phyloP scores from a whole-genome alignment of 768 basidiomycete genomes.

The Podaxis rugospora region DNA sequence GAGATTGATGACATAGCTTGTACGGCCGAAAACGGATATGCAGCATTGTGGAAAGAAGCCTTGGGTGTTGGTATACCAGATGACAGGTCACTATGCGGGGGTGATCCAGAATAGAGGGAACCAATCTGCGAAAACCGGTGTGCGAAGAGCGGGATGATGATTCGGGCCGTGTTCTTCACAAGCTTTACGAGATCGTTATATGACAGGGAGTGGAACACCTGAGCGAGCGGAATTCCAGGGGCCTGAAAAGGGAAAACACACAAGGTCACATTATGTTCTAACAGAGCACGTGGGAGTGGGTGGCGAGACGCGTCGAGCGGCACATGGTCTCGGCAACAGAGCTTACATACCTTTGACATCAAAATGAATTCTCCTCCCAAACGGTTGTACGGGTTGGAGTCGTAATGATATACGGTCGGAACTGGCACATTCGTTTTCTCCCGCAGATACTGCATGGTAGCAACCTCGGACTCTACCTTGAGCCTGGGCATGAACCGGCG shows the following conservation, averaged over 20 bases:
- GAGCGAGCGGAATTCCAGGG: slow-evolving; percentile 62
- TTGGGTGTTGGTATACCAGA: slow-evolving; percentile 42
- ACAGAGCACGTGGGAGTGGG: slow-evolving; percentile 8
- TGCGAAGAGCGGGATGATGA: slow-evolving; percentile 70
- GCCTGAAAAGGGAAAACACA: slow-evolving; percentile 42
- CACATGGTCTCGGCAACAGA: neutral
- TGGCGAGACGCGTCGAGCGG: neutral
- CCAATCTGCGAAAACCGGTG: slow-evolving; percentile 76
- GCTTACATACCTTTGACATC: slow-evolving; percentile 70
- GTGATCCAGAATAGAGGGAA: slow-evolving; percentile 61
- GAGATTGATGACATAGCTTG: slow-evolving; percentile 29
- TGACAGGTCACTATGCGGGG: slow-evolving; percentile 25
- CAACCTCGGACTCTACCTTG: slow-evolving; percentile 85
- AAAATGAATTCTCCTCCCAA: slow-evolving; percentile 83
- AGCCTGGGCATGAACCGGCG: slow-evolving; percentile 82
- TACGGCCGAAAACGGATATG: slow-evolving; percentile 41
- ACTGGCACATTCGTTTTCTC: slow-evolving; percentile 69
- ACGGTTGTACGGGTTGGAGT: slow-evolving; percentile 80
- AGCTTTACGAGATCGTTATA: slow-evolving; percentile 61
- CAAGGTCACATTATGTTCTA: slow-evolving; percentile 17
- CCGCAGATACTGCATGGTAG: slow-evolving; percentile 78
- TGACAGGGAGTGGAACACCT: slow-evolving; percentile 67
- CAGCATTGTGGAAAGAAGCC: slow-evolving; percentile 32
- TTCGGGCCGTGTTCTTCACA: slow-evolving; percentile 60
- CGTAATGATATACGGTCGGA: slow-evolving; percentile 70